A percentile compares a stretch with the other conserved stretches of the same genome.
Evolutionary conservation across 2,329 filamentous ascomycete genomes (phyloP).

Genomic region (Metarhizium album): DNA sequence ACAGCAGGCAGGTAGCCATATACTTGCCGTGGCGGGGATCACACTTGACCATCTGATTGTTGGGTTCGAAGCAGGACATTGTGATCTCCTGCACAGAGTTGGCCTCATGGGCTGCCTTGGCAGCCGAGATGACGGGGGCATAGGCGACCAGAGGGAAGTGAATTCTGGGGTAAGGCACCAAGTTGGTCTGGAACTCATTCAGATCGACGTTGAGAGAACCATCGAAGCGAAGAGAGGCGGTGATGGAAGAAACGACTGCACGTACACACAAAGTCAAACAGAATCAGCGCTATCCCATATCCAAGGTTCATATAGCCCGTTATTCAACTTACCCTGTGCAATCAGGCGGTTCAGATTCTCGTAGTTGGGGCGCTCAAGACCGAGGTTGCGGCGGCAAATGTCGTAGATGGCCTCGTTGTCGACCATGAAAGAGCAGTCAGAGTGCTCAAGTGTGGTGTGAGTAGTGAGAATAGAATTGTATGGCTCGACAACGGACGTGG

Average conservation of each 20-base stretch:
- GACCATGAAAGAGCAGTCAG: conserved; percentile 99
- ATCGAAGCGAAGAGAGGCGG: conserved; percentile 94
- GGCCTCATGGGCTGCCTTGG: conserved; percentile 94
- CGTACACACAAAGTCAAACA: conserved; percentile 20
- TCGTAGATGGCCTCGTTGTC: conserved; percentile 99
- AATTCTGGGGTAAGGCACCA: conserved; percentile 97
- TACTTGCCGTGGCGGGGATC: conserved; percentile 98
- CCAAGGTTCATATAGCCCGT: not conserved
- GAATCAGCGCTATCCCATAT: not conserved
- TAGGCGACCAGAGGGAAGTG: conserved; percentile 99
- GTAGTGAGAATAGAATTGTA: conserved; percentile 99
- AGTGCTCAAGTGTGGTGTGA: conserved; percentile 98
- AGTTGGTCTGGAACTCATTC: conserved; percentile 99
- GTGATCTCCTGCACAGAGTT: conserved; percentile 98
- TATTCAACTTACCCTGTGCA: conserved; percentile 65
- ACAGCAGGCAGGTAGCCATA: conserved; percentile 97
- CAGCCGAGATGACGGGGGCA: conserved; percentile 83
- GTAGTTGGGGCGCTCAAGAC: conserved; percentile 93
- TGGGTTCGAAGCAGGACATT: conserved; percentile 97
- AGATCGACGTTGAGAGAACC: conserved; percentile 98
- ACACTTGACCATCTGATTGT: conserved; percentile 99
- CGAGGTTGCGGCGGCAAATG: conserved; percentile 96
- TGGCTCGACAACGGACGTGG: conserved; percentile 95
- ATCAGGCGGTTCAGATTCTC: conserved; percentile 99
- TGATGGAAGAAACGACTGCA: conserved; percentile 92